A percentile compares a stretch with the other conserved stretches of the same genome.
These are phyloP conservation scores for Litchi chinensis DNA, from an alignment of 345 rosid genomes.

Conservation along the genomic window DNA sequence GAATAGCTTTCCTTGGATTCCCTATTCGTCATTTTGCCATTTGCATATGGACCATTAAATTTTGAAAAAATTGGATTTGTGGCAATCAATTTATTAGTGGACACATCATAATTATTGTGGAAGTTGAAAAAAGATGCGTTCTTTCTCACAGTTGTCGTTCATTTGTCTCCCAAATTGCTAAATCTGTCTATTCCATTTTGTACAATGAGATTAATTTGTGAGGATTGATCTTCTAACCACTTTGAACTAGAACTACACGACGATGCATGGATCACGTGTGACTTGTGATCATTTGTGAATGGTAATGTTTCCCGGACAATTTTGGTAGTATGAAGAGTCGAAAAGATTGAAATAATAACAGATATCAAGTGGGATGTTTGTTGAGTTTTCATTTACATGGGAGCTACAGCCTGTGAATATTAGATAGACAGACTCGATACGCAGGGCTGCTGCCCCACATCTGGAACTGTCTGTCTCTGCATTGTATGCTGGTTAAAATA, in stretches of 20 bases:
- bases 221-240: neutral
- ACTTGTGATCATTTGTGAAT: neutral
- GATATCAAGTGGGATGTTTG: conserved; percentile 8
- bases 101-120: conserved; percentile 8
- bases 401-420: conserved; percentile 23
- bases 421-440: conserved; percentile 11
- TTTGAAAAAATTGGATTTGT: conserved; percentile 18
- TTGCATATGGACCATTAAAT: conserved; percentile 19
- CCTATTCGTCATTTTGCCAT: conserved; percentile 10
- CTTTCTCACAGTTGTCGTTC: conserved; percentile 2
- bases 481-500: neutral
- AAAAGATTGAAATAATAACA: conserved; percentile 11
- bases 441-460: conserved; percentile 3
- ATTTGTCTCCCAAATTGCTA: conserved; percentile 16
- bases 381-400: conserved; percentile 7
- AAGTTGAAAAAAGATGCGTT: neutral
- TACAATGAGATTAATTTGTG: neutral
- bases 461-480: neutral
- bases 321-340: neutral
- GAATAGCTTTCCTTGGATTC: conserved; percentile 58
- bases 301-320: neutral
- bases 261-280: neutral
- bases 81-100: conserved; percentile 10
- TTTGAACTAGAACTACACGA: neutral
- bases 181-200: neutral